Conservation (phyloP, 805 yeast genomes). For the Teunomyces atbi region DNA sequence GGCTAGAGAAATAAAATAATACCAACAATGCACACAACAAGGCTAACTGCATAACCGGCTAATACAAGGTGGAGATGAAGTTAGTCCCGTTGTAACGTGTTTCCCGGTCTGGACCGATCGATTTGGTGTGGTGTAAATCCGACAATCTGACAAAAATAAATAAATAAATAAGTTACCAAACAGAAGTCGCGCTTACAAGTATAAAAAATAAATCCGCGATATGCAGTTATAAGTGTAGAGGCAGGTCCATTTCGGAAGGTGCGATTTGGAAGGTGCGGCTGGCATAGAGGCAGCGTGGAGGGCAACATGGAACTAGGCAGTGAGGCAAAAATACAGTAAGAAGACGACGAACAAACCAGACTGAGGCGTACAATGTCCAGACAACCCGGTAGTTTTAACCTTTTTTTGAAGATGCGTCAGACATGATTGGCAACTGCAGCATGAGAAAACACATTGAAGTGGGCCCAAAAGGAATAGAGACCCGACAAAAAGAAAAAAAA, state of each 20-base stretch:
- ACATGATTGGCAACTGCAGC: slow-evolving; percentile 1
- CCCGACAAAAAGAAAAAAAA: background rate
- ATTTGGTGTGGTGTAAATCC: background rate
- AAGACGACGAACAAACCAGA: background rate
- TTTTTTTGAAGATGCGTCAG: background rate
- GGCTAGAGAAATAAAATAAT: background rate
- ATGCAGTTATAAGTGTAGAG: too few relatives aligned
- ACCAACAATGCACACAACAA: background rate
- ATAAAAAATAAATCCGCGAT: too few relatives aligned
- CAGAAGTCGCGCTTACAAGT: background rate
- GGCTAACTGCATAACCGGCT: too few relatives aligned
- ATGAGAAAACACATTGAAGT: background rate
- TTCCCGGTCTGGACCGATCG: background rate
- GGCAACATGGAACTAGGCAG: background rate
- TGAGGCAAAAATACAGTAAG: background rate
- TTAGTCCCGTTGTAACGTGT: too few relatives aligned
- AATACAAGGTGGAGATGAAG: too few relatives aligned
- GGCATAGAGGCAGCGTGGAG: too few relatives aligned
- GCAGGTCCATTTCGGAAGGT: too few relatives aligned
- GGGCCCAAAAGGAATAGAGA: background rate
- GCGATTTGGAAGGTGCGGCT: background rate
- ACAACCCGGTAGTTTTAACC: background rate
- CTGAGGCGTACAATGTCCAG: background rate
- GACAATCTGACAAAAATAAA: background rate
- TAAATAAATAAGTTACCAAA: background rate